Evolutionary conservation across 179 eudicot species (phyloP).

Genomic region (Heliamphora pulchella): DNA sequence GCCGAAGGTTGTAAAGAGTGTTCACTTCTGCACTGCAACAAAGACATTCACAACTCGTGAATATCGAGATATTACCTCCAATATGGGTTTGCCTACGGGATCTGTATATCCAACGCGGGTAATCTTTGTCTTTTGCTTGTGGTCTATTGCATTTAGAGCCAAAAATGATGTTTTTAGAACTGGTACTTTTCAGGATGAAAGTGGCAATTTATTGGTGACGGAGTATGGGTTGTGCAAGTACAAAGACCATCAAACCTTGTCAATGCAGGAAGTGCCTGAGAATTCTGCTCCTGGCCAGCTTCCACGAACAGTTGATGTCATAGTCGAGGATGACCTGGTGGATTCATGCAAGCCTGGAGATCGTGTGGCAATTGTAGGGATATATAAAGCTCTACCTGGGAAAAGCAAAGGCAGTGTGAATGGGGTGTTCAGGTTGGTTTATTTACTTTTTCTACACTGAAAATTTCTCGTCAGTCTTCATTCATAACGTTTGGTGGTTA

Average conservation of each 20-base stretch:
- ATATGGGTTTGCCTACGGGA: conserved; percentile 92
- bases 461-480: not conserved
- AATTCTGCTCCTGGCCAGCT: conserved; percentile 99
- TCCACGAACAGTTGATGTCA: conserved; percentile 86
- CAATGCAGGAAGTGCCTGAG: conserved; percentile 99
- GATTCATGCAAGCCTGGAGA: conserved; percentile 99
- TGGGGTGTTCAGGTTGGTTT: conserved; percentile 88
- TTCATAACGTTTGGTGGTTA: not conserved
- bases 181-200: conserved; percentile 67
- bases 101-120: conserved; percentile 99
- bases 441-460: not conserved
- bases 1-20: conserved; percentile 98
- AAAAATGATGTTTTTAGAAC: not conserved
- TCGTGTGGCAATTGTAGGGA: conserved; percentile 91
- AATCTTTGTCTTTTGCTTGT: conserved; percentile 15
- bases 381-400: conserved; percentile 95
- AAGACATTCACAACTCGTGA: conserved; percentile 73
- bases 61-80: conserved; percentile 91
- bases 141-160: not conserved
- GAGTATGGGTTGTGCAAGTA: conserved; percentile 95
- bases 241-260: conserved; percentile 91
- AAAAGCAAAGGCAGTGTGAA: conserved; percentile 92
- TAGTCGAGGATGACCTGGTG: conserved; percentile 92
- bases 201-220: conserved; percentile 83
- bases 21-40: conserved; percentile 85